These are phyloP conservation scores for Coemansia javaensis DNA, from an alignment of 192 early-diverging fungal species.

Conservation along the genomic window DNA sequence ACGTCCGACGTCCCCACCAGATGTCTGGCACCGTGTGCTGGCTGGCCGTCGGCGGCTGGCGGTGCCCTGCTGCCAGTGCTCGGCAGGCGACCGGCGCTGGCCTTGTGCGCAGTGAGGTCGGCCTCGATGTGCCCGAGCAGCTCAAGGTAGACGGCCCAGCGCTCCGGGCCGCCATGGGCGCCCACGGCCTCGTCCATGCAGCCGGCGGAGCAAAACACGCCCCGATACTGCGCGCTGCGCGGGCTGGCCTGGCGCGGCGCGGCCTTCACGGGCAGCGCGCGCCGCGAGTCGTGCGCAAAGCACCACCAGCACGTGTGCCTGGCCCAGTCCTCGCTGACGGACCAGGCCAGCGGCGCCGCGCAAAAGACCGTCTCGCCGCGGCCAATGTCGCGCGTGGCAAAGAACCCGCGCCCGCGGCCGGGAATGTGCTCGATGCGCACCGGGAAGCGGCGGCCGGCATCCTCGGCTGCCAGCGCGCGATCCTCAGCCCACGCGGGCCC, in stretches of 20 bases:
- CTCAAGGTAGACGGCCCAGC: constrained; percentile 18
- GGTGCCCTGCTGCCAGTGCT: background rate
- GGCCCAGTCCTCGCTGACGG: constrained; percentile 38
- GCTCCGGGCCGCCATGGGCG: constrained; percentile 23
- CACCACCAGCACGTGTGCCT: constrained; percentile 46
- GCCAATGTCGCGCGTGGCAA: constrained; percentile 32
- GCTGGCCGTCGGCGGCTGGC: background rate
- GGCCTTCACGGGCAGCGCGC: constrained; percentile 21
- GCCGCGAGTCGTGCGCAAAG: constrained; percentile 20
- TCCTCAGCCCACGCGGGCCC: no score
- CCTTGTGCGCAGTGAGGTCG: constrained; percentile 5
- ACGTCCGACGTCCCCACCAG: constrained; percentile 2
- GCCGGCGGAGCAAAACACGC: constrained; percentile 29
- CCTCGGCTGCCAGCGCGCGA: background rate
- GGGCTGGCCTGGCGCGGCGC: background rate
- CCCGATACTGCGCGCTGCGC: constrained; percentile 15
- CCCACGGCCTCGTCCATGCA: constrained; percentile 17
- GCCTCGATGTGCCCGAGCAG: constrained; percentile 18
- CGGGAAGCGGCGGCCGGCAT: constrained; percentile 12
- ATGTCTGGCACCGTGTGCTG: background rate
- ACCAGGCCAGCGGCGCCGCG: constrained; percentile 30
- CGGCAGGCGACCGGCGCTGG: background rate
- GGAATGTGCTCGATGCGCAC: constrained; percentile 24
- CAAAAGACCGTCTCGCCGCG: constrained; percentile 26
- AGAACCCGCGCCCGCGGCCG: constrained; percentile 45